Percentiles rank a stretch among this genome's conserved stretches.
Conservation (phyloP, 139 green algal genomes). For the Desmodesmus armatus region DNA sequence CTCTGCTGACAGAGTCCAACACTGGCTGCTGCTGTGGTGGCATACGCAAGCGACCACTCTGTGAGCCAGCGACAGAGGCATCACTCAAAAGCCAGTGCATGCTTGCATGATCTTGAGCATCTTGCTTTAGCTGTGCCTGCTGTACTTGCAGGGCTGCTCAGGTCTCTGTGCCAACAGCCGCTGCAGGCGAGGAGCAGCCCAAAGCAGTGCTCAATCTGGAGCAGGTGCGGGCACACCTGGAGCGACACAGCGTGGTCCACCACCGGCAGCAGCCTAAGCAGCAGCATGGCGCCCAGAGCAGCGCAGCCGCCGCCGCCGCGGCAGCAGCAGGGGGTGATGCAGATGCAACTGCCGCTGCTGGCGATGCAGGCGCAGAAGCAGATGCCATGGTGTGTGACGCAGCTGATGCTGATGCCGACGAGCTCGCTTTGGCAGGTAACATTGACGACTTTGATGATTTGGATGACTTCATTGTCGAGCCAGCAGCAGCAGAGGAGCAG, state of each 20-base stretch:
- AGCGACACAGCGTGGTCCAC: slow-evolving; percentile 22
- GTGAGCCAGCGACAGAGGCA: too few species aligned
- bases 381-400: neutral
- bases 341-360: neutral
- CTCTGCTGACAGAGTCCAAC: too few species aligned
- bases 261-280: neutral
- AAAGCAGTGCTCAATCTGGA: slow-evolving; percentile 28
- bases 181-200: neutral
- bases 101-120: too few species aligned
- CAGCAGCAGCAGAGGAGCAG: slow-evolving; percentile 2
- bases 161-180: neutral
- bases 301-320: neutral
- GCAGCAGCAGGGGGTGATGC: neutral
- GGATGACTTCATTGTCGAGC: slow-evolving; percentile 28
- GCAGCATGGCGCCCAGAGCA: neutral
- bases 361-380: neutral
- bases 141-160: neutral
- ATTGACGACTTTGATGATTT: neutral
- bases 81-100: too few species aligned
- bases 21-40: neutral
- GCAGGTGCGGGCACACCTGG: slow-evolving; percentile 37
- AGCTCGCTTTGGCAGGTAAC: neutral
- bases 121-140: neutral
- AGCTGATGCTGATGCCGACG: neutral
- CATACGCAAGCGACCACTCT: too few species aligned